These are phyloP conservation scores for Tetrapisispora fleetii DNA, from an alignment of 805 yeast genomes.

Conservation along the genomic window DNA sequence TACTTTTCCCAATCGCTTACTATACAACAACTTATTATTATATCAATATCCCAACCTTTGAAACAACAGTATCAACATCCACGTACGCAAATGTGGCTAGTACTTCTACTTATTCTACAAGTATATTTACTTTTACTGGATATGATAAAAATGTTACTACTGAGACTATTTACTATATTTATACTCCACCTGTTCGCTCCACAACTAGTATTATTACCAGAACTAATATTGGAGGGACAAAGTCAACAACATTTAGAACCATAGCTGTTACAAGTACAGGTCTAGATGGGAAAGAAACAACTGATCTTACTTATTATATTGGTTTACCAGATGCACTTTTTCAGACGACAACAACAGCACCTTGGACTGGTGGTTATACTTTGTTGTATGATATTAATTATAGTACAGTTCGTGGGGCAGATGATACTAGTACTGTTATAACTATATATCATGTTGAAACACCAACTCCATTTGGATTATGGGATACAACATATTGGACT, in stretches of 20 bases:
- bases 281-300: background rate
- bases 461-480: constrained; percentile 1
- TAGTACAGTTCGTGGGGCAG: constrained; percentile 1
- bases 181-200: constrained; percentile 5
- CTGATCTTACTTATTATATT: background rate
- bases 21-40: background rate
- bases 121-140: constrained; percentile 6
- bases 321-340: background rate
- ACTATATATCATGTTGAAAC: constrained; percentile 8
- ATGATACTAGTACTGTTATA: background rate
- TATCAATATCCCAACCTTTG: background rate
- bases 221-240: background rate
- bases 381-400: constrained; percentile 1
- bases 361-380: background rate
- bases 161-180: constrained; percentile 7
- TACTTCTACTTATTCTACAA: constrained; percentile 6
- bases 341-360: background rate
- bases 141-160: constrained; percentile 6
- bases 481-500: background rate
- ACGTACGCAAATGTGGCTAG: constrained; percentile 1
- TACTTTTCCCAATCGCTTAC: background rate
- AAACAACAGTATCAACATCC: background rate
- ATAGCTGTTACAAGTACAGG: background rate
- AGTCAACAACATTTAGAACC: background rate
- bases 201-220: background rate